phyloP scores from a whole-genome alignment of 371 early-diverging fungal species.

The Mortierella sp. region DNA sequence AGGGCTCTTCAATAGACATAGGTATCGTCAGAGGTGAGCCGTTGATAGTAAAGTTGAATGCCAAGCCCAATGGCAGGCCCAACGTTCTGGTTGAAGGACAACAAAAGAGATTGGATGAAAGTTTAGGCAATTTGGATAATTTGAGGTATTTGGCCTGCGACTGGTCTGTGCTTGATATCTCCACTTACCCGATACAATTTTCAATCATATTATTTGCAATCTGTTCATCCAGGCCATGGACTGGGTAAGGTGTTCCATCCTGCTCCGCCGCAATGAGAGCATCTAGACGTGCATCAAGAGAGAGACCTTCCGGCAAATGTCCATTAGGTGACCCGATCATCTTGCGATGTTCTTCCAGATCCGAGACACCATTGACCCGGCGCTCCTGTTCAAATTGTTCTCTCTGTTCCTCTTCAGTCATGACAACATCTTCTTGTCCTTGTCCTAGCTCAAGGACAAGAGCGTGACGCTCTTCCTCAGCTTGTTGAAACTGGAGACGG shows the following conservation, averaged over 20 bases:
- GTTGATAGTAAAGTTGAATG: slow-evolving; percentile 75
- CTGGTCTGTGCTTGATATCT: not conserved
- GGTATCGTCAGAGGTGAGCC: slow-evolving; percentile 67
- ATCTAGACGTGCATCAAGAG: slow-evolving; percentile 50
- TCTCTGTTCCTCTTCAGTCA: slow-evolving; percentile 45
- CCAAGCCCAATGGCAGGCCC: slow-evolving; percentile 76
- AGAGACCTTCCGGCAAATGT: slow-evolving; percentile 34
- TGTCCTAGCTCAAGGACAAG: slow-evolving; percentile 21
- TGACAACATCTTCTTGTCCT: slow-evolving; percentile 25
- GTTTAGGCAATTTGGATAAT: not conserved
- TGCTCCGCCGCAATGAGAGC: slow-evolving; percentile 38
- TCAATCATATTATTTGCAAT: slow-evolving; percentile 80
- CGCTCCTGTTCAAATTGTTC: slow-evolving; percentile 48
- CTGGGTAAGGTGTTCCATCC: slow-evolving; percentile 60
- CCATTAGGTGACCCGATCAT: slow-evolving; percentile 46
- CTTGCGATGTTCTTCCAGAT: slow-evolving; percentile 47
- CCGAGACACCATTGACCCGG: slow-evolving; percentile 31
- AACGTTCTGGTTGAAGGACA: slow-evolving; percentile 59
- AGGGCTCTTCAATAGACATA: slow-evolving; percentile 84
- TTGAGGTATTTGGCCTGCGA: slow-evolving; percentile 4
- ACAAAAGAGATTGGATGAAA: not conserved
- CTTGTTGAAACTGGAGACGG: slow-evolving; percentile 4
- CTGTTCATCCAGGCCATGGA: slow-evolving; percentile 68
- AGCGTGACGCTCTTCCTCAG: slow-evolving; percentile 23
- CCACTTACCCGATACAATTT: slow-evolving; percentile 66